Percentiles rank a stretch among this genome's conserved stretches.
phyloP scores from a whole-genome alignment of 2,329 filamentous ascomycete genomes.

The Microdochium paspali region DNA sequence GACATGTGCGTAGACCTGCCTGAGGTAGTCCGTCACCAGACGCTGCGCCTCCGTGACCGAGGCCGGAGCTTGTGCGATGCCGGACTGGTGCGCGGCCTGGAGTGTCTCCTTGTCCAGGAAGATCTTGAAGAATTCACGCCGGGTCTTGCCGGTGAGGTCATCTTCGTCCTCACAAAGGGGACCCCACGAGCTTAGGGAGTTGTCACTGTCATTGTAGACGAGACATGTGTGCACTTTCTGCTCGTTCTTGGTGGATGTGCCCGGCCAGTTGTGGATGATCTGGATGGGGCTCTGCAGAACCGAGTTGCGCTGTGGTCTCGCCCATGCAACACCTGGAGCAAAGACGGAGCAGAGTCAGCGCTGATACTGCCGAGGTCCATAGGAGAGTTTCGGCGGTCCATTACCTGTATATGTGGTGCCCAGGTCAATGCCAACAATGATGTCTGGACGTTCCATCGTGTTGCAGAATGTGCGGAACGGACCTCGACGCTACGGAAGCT shows the following conservation, averaged over 20 bases:
- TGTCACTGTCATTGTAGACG: conserved; percentile 31
- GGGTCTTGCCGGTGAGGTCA: conserved; percentile 21
- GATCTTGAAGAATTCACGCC: conserved; percentile 45
- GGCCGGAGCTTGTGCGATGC: conserved; percentile 30
- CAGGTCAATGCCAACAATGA: conserved; percentile 32
- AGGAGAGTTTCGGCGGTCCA: no score
- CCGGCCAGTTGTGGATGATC: conserved; percentile 43
- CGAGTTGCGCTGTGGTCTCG: conserved; percentile 15
- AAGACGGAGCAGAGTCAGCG: conserved; percentile 8
- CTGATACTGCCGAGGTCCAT: no score
- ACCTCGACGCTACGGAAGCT: no score
- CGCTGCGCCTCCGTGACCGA: conserved; percentile 31
- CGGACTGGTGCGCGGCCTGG: conserved; percentile 28
- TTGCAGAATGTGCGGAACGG: no score
- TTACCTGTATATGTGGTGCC: conserved; percentile 36
- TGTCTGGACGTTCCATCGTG: conserved; percentile 17
- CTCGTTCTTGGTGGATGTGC: conserved; percentile 39
- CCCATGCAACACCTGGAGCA: conserved; percentile 22
- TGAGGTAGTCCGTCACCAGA: conserved; percentile 39
- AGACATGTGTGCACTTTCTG: conserved; percentile 45
- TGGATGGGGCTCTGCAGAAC: conserved; percentile 30
- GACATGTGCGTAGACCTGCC: conserved; percentile 37
- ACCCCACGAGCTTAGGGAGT: conserved; percentile 37
- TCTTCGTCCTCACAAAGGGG: conserved; percentile 37
- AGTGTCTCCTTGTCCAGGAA: conserved; percentile 38